Evolutionary conservation across 805 yeast genomes (phyloP), one percentile per base, ranked within the genome.

Genomic region (Pichia eremophila): DNA sequence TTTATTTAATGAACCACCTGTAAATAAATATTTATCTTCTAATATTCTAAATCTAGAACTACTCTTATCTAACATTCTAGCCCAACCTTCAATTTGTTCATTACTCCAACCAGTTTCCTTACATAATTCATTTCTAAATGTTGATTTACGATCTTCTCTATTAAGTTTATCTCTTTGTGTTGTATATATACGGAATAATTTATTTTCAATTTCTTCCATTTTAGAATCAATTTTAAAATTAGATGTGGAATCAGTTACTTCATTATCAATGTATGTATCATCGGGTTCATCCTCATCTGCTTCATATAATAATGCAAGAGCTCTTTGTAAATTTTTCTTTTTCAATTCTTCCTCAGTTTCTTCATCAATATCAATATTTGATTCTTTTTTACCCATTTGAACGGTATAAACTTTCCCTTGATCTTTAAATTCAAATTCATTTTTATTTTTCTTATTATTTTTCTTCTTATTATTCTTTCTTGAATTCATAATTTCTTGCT

Each of bases 31-130:
- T 52, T 74, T 74, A 45, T 81, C 83, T 56, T 85, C 95, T 48
- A 85, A 60, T 3, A 78, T 49, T 54, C 75, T 74, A 53, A 76
- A 81, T 48, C 85, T 70, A 40, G 71, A 70, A 0, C 93, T 88
- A 40, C 80, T 76, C 56, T 76, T 77, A 45, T 77, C 72, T 18
- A 89, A 60, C 83, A 85, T 83, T 47, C 84, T 68, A 1, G 83
- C 83, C 97, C 97, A 91, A 0, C 96, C 95, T 70, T 90, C 96
- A 43, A 91, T 78, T 61, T 87, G 95, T 58, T 88, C 96, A 63
- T 89, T 90, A 0, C 89, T 71, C 96, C 95, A 88, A 1, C 70
- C 70, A 0, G 82, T 74, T 37, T 70, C 69, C 7, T 61, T 54
- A 52, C 73, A 77, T 59, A 87, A 66, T 27, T 71, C 73, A 32